A percentile compares a stretch with the other conserved stretches of the same genome.
These are phyloP conservation scores for Aspergillus avenaceus DNA, from an alignment of 495 filamentous ascomycete species.

Conservation along the genomic window DNA sequence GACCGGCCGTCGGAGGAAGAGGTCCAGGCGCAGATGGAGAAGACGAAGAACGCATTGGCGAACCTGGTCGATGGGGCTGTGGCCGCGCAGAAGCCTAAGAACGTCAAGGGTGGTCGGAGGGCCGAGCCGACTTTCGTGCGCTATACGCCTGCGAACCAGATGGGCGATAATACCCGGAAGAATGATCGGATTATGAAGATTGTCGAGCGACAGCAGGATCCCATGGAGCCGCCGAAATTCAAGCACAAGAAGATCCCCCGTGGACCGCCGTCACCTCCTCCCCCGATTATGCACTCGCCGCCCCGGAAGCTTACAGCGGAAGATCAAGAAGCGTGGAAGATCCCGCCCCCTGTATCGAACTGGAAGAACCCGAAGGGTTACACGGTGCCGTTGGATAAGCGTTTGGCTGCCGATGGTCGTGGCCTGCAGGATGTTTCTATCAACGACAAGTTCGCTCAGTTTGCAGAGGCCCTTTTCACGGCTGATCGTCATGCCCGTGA, in stretches of 20 bases:
- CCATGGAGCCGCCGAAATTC: constrained; percentile 97
- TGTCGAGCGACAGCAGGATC: constrained; percentile 88
- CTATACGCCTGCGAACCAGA: constrained; percentile 94
- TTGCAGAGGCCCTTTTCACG: constrained; percentile 89
- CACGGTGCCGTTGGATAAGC: constrained; percentile 93
- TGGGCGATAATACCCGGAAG: constrained; percentile 84
- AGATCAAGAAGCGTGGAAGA: constrained; percentile 95
- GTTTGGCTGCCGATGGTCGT: constrained; percentile 91
- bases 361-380: constrained; percentile 99
- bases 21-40: constrained; percentile 75
- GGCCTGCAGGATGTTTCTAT: constrained; percentile 92
- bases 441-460: constrained; percentile 98
- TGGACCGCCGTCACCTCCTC: constrained; percentile 87
- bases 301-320: constrained; percentile 93
- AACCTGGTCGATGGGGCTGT: constrained; percentile 80
- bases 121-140: constrained; percentile 90
- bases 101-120: constrained; percentile 69
- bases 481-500: constrained; percentile 93
- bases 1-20: constrained; percentile 82
- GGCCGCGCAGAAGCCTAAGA: constrained; percentile 92
- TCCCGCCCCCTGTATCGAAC: constrained; percentile 90
- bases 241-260: constrained; percentile 98
- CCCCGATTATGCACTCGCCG: constrained; percentile 93
- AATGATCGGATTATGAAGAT: constrained; percentile 99
- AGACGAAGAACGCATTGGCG: constrained; percentile 80